phyloP scores from a whole-genome alignment of 495 filamentous ascomycete genomes.

The Aspergillus ellipticus region DNA sequence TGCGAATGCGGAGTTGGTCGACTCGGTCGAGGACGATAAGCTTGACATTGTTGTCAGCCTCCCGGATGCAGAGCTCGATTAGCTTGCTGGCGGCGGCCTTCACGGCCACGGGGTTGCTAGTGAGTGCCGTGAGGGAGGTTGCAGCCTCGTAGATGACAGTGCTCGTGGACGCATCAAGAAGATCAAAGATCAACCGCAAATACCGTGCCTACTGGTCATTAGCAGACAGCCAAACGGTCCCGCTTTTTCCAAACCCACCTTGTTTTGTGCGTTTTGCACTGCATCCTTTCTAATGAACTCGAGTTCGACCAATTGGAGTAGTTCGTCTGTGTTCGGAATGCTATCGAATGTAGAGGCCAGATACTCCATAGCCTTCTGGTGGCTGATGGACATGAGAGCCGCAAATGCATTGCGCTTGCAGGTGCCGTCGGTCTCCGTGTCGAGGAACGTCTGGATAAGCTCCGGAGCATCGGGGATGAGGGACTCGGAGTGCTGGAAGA shows the following conservation, averaged over 20 bases:
- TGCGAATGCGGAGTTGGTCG: conserved; percentile 83
- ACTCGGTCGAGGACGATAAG: conserved; percentile 95
- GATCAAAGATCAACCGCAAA: conserved; percentile 90
- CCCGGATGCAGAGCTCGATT: conserved; percentile 93
- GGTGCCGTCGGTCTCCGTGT: conserved; percentile 86
- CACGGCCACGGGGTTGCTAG: conserved; percentile 94
- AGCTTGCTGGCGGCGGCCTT: conserved; percentile 96
- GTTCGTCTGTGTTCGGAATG: conserved; percentile 89
- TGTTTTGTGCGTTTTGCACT: conserved; percentile 89
- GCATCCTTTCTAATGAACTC: conserved; percentile 98
- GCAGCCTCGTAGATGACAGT: conserved; percentile 98
- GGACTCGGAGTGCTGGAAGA: conserved; percentile 84
- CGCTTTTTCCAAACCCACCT: conserved; percentile 52
- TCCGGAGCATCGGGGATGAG: conserved; percentile 96
- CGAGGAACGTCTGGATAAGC: conserved; percentile 84
- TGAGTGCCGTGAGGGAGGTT: conserved; percentile 91
- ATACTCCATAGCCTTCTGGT: conserved; percentile 88
- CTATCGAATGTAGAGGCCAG: conserved; percentile 88
- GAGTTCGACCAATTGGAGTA: conserved; percentile 87
- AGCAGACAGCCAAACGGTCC: conserved; percentile 15
- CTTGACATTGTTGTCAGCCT: conserved; percentile 98
- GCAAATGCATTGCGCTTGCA: conserved; percentile 99
- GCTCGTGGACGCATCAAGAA: conserved; percentile 86
- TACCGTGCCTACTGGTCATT: conserved; percentile 66
- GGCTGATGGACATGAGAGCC: conserved; percentile 83